phyloP scores from a whole-genome alignment of 2,329 filamentous ascomycete genomes.

The Paecilomyces formosus region DNA sequence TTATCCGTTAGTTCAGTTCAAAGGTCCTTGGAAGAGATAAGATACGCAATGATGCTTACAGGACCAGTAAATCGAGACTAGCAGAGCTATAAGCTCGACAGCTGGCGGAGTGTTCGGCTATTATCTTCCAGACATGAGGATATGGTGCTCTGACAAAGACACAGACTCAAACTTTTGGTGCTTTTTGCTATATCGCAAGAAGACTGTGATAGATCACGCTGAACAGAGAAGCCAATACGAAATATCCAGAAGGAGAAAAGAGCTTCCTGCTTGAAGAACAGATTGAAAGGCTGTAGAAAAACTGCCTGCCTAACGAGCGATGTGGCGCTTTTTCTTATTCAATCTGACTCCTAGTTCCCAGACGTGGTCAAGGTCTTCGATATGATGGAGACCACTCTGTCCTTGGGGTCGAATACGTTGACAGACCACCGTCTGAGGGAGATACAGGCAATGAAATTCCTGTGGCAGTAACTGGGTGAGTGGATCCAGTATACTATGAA shows the following conservation, averaged over 20 bases:
- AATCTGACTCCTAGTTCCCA: not conserved
- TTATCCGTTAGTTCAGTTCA: not conserved
- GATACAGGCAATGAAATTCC: not conserved
- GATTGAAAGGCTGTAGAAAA: not conserved
- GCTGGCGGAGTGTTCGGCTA: not conserved
- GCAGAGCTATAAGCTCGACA: not conserved
- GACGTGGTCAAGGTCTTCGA: not conserved
- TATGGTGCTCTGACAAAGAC: not conserved
- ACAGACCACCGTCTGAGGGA: not conserved
- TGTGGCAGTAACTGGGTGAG: not conserved
- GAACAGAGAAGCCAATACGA: not conserved
- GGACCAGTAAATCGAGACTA: not conserved
- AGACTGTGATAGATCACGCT: not conserved
- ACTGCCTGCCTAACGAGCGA: not conserved
- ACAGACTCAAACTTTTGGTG: not conserved
- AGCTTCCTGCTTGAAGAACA: not conserved
- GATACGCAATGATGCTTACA: not conserved
- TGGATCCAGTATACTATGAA: not conserved
- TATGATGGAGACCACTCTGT: not conserved
- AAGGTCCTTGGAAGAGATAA: not conserved
- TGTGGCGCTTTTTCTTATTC: not conserved
- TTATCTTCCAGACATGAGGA: not conserved
- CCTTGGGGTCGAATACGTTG: not conserved
- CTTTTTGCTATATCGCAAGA: not conserved
- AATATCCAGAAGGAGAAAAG: not conserved